phyloP scores from a whole-genome alignment of 2,329 filamentous ascomycete species.

The Aspergillus costaricaensis region DNA sequence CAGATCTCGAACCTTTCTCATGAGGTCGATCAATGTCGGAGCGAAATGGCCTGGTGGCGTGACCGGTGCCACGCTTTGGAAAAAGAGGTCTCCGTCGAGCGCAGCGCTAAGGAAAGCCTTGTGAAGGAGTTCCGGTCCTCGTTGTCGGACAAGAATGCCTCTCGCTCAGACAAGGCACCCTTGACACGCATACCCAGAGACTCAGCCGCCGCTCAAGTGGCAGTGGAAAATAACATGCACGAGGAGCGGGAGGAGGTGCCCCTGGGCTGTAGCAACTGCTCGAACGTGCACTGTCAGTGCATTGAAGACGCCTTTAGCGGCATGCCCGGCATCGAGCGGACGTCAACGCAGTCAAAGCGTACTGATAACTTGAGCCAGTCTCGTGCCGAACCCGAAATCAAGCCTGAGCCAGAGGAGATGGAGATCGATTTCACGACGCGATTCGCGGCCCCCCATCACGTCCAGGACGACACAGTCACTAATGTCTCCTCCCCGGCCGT shows the following conservation, averaged over 20 bases:
- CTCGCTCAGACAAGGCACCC: slow-evolving; percentile 41
- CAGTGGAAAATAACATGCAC: slow-evolving; percentile 19
- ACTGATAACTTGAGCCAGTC: slow-evolving; percentile 54
- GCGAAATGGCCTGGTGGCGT: slow-evolving; percentile 49
- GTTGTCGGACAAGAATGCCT: slow-evolving; percentile 24
- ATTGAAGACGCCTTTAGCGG: slow-evolving; percentile 56
- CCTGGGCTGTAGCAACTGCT: slow-evolving; percentile 67
- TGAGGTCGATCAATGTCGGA: slow-evolving; percentile 67
- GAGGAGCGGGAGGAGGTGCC: slow-evolving; percentile 41
- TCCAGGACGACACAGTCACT: slow-evolving; percentile 25
- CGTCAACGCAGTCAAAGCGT: slow-evolving; percentile 37
- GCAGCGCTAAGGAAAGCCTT: slow-evolving; percentile 46
- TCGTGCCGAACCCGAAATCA: slow-evolving; percentile 52
- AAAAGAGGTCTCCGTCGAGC: slow-evolving; percentile 56
- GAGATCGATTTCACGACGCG: slow-evolving; percentile 75
- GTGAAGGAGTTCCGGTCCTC: slow-evolving; percentile 45
- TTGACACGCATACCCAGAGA: slow-evolving; percentile 26
- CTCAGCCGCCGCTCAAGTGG: slow-evolving; percentile 4
- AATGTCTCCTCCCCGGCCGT: slow-evolving; percentile 45
- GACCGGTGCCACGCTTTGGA: slow-evolving; percentile 64
- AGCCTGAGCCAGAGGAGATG: slow-evolving; percentile 52
- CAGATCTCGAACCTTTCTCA: slow-evolving; percentile 59
- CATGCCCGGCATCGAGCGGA: slow-evolving; percentile 43
- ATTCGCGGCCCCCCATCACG: slow-evolving; percentile 52
- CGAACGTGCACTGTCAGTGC: slow-evolving; percentile 63